Conservation (phyloP, 1,284 basidiomycete species). For the Trichosporon inkin region DNA sequence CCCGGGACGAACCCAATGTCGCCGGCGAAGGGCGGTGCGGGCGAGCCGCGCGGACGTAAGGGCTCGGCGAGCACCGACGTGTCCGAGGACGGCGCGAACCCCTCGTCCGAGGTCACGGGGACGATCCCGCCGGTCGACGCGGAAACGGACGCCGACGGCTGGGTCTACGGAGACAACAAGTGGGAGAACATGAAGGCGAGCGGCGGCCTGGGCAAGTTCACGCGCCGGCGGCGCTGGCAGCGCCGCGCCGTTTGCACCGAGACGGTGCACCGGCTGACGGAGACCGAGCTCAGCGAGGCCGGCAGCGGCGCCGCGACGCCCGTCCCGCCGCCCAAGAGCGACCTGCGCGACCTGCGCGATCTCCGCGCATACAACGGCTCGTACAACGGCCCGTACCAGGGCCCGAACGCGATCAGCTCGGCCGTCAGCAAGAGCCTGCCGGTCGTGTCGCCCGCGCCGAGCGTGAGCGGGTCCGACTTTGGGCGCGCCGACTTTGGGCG, state of each 20-base stretch:
- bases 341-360: not conserved
- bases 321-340: not conserved
- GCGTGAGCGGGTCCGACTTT: not conserved
- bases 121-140: slow-evolving; percentile 34
- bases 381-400: not conserved
- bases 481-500: not conserved
- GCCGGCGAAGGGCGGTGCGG: slow-evolving; percentile 22
- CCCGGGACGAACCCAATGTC: slow-evolving; percentile 22
- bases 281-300: slow-evolving; percentile 7
- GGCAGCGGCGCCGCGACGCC: slow-evolving; percentile 12
- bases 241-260: slow-evolving; percentile 73
- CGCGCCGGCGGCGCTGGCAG: slow-evolving; percentile 76
- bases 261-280: slow-evolving; percentile 56
- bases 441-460: not conserved
- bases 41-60: slow-evolving; percentile 10
- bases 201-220: slow-evolving; percentile 86
- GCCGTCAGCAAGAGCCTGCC: slow-evolving; percentile 7
- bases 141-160: slow-evolving; percentile 78
- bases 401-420: not conserved
- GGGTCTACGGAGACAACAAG: slow-evolving; percentile 93
- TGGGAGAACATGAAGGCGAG: slow-evolving; percentile 77
- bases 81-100: slow-evolving; percentile 23
- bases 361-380: not conserved
- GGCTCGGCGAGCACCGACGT: slow-evolving; percentile 21
- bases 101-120: not conserved